phyloP scores from a whole-genome alignment of 441 rosid species.

The Adansonia madagascariensis region DNA sequence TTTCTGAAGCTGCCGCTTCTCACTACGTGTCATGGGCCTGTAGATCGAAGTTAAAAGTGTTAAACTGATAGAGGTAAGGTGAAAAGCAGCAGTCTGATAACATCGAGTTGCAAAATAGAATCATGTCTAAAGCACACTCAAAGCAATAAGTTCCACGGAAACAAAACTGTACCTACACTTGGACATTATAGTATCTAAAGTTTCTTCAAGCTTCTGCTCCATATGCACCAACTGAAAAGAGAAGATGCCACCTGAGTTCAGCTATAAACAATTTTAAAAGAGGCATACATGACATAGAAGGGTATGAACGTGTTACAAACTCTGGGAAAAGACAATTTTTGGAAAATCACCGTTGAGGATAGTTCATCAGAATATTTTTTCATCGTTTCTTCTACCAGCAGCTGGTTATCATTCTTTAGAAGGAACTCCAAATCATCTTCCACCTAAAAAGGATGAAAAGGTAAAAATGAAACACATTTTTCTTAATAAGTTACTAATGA shows the following conservation, averaged over 20 bases:
- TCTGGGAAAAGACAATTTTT: conserved; percentile 24
- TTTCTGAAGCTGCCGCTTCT: conserved; percentile 51
- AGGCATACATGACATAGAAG: neutral
- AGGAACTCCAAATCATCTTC: conserved; percentile 56
- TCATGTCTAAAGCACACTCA: conserved; percentile 6
- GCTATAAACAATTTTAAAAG: neutral
- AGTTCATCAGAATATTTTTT: conserved; percentile 59
- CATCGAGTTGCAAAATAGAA: neutral
- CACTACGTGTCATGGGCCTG: conserved; percentile 59
- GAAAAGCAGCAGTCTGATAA: neutral
- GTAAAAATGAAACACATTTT: neutral
- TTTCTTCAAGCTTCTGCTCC: conserved; percentile 58
- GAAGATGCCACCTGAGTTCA: conserved; percentile 16
- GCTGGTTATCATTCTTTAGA: conserved; percentile 38
- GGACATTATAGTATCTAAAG: conserved; percentile 48
- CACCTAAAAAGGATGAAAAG: conserved; percentile 33
- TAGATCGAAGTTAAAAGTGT: conserved; percentile 21
- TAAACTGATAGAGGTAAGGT: conserved; percentile 12
- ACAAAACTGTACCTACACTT: conserved; percentile 51
- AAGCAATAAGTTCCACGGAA: neutral
- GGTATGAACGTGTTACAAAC: neutral
- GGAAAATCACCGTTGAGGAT: conserved; percentile 41
- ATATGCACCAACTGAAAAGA: conserved; percentile 51
- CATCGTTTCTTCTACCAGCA: conserved; percentile 39
- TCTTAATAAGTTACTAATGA: conserved; percentile 5